Evolutionary conservation across 805 yeast species (phyloP).

Genomic region (Sugiyamaella marilandica): DNA sequence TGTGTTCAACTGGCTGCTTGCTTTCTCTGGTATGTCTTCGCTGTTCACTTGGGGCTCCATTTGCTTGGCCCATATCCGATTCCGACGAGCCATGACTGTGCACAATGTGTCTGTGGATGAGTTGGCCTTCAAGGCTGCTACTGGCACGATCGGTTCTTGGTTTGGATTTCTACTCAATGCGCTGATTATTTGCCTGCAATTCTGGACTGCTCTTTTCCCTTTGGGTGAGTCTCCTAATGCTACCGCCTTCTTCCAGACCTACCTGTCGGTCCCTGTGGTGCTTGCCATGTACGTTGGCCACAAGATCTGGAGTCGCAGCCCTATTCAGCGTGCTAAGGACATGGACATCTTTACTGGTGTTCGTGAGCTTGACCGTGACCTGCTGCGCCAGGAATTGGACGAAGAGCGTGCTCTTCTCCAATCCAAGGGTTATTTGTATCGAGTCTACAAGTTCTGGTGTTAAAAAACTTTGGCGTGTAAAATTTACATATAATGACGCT

Average conservation of each 20-base stretch:
- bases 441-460: constrained; percentile 44
- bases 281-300: constrained; percentile 47
- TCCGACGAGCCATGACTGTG: constrained; percentile 52
- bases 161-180: constrained; percentile 61
- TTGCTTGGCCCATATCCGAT: constrained; percentile 61
- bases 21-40: constrained; percentile 68
- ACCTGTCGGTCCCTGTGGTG: constrained; percentile 43
- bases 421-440: constrained; percentile 45
- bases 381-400: constrained; percentile 46
- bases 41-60: constrained; percentile 75
- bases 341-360: constrained; percentile 61
- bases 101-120: constrained; percentile 67
- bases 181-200: constrained; percentile 64
- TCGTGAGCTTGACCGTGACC: constrained; percentile 50
- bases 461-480: constrained; percentile 23
- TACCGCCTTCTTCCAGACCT: constrained; percentile 45
- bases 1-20: constrained; percentile 68
- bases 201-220: constrained; percentile 79
- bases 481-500: background rate
- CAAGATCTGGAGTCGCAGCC: constrained; percentile 35
- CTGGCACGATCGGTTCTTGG: constrained; percentile 62
- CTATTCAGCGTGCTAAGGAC: constrained; percentile 43
- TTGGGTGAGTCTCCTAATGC: constrained; percentile 51
- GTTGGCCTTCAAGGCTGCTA: constrained; percentile 58
- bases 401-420: constrained; percentile 43